Conservation (phyloP, 2,329 filamentous ascomycete species). For the Colletotrichum sidae region DNA sequence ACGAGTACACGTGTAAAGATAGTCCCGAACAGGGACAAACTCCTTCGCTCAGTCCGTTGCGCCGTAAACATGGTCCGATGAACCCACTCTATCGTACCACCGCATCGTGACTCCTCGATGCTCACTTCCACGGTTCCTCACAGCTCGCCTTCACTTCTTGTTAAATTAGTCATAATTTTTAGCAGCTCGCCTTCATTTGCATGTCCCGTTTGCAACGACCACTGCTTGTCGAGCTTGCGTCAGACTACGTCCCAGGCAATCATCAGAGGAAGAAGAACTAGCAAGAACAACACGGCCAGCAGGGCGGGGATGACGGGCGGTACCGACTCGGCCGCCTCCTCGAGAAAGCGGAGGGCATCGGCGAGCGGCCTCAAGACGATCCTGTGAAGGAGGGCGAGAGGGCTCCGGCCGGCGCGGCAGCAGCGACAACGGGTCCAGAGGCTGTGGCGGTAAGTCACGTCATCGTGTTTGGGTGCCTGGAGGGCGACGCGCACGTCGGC, state of each 20-base stretch:
- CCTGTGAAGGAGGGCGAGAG: conserved; percentile 25
- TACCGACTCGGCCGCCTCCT: conserved; percentile 22
- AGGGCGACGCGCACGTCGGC: conserved; percentile 34
- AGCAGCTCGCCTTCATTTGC: background rate
- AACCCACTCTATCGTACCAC: too few relatives aligned
- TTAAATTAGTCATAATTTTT: too few relatives aligned
- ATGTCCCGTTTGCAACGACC: too few relatives aligned
- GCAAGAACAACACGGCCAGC: conserved; percentile 23
- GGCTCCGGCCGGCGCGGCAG: conserved; percentile 21
- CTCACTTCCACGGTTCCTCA: background rate
- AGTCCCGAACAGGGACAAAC: too few relatives aligned
- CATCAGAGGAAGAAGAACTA: conserved; percentile 25
- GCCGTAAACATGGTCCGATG: too few relatives aligned
- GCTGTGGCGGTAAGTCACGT: conserved; percentile 25
- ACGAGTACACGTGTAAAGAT: too few relatives aligned
- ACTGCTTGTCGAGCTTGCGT: too few relatives aligned
- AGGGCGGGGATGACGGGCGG: conserved; percentile 30
- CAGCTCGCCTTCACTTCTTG: background rate
- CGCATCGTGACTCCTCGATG: too few relatives aligned
- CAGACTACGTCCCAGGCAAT: conserved; percentile 25
- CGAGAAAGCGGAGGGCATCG: conserved; percentile 17
- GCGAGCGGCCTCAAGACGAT: conserved; percentile 24
- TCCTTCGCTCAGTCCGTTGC: too few relatives aligned
- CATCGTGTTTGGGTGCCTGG: conserved; percentile 28
- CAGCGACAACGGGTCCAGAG: conserved; percentile 35